Evolutionary conservation across 2,329 filamentous ascomycete genomes (phyloP), one percentile per base, ranked within the genome.

Genomic region (Monosporascus sp.): DNA sequence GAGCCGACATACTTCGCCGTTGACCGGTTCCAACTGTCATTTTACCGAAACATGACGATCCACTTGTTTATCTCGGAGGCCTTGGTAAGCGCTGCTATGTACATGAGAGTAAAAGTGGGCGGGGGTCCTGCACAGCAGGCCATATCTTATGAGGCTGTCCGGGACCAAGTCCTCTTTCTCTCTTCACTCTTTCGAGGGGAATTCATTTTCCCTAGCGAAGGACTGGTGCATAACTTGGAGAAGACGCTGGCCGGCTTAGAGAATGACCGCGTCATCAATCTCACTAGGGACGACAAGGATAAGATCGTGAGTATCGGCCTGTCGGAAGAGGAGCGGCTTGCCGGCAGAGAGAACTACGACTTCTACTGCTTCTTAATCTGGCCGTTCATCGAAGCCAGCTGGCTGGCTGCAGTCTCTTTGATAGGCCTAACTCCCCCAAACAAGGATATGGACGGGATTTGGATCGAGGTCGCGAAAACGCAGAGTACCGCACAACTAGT

Each of bases 21-120:
- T 39, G 94, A 99, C 69, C 83, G 91, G 50, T 99, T 99, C 75
- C 94, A 99, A 67, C 81, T 99, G 9, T 96, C 91, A 0, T 99
- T 99, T 71, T 99, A 99, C 73, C 87, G 94, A 50, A 99, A 99
- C 71, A 97, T 97, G 94, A 97, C 93, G 0, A 99, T 99, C 57
- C 94, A 99, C 67, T 81, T 99, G 5, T 99, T 99, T 70, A 94
- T 99, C 53, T 88, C 90, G 2, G 92, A 97, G 68, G 89, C 93
- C 0, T 77, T 99, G 5, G 90, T 97, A 22, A 94, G 90, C 56
- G 90, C 87, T 5, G 89, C 89, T 27, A 86, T 99, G 78, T 99
- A 99, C 70, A 94, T 86, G 0, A 83, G 84, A 45, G 88, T 97
- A 51, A 99, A 99, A 71, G 85, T 85, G 57, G 94, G 94, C 17